Evolutionary conservation across 495 filamentous ascomycete genomes (phyloP).

Genomic region (Neurospora sp.): DNA sequence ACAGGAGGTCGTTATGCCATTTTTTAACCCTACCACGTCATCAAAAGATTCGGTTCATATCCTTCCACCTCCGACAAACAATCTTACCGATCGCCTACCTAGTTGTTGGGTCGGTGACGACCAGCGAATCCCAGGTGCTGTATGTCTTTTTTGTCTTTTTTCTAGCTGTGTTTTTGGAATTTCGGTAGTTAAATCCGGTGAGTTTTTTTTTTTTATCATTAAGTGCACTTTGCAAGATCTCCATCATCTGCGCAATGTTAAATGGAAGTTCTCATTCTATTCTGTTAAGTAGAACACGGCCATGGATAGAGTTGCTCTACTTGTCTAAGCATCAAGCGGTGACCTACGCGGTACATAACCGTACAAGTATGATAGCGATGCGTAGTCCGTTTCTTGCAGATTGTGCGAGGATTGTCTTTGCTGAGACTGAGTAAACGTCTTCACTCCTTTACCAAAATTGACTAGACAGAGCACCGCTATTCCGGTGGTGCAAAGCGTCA

Average conservation of each 20-base stretch:
- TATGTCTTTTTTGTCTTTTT: slow-evolving; percentile 6
- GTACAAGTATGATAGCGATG: background rate
- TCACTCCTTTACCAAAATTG: background rate
- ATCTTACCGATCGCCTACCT: slow-evolving; percentile 7
- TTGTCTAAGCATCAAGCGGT: background rate
- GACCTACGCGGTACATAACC: background rate
- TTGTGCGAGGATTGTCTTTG: background rate
- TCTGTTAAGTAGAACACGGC: background rate
- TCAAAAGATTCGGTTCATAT: background rate
- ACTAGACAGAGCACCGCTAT: background rate
- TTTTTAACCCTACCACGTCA: background rate
- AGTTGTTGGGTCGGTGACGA: slow-evolving; percentile 42
- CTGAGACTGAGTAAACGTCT: background rate
- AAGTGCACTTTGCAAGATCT: background rate
- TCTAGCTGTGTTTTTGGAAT: background rate
- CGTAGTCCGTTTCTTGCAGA: background rate
- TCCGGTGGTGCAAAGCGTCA: background rate
- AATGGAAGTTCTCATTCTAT: background rate
- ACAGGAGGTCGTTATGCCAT: too few relatives aligned
- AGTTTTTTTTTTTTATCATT: background rate
- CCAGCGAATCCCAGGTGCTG: slow-evolving; percentile 16
- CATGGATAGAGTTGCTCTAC: background rate
- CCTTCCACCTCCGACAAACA: background rate
- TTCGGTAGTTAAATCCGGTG: background rate
- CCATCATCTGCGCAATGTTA: background rate